These are phyloP conservation scores for Sporopachydermia lactativora DNA, from an alignment of 805 yeast genomes.

Conservation along the genomic window DNA sequence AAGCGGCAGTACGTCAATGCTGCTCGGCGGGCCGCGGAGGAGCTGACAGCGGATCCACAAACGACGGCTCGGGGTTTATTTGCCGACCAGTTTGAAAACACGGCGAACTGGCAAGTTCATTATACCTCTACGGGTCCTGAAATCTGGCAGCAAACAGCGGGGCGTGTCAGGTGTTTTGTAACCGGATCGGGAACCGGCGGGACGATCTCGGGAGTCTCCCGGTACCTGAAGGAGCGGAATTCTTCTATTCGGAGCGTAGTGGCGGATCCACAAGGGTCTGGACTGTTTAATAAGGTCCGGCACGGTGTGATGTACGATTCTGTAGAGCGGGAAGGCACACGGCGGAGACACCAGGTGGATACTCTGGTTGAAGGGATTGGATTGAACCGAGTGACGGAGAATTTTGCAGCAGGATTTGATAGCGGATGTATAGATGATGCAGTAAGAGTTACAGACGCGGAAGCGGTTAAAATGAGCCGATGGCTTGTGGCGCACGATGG, in stretches of 20 bases:
- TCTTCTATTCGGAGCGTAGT: conserved; percentile 37
- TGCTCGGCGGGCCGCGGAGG: conserved; percentile 56
- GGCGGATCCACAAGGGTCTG: conserved; percentile 96
- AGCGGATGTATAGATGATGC: conserved; percentile 65
- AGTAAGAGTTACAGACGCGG: conserved; percentile 60
- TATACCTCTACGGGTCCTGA: conserved; percentile 85
- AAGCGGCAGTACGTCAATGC: conserved; percentile 85
- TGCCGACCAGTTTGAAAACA: conserved; percentile 94
- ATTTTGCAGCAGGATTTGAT: conserved; percentile 46
- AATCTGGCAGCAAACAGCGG: conserved; percentile 56
- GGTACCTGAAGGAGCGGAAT: conserved; percentile 44
- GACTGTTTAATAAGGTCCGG: conserved; percentile 72
- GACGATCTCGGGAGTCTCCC: conserved; percentile 85
- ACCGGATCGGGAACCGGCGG: conserved; percentile 97
- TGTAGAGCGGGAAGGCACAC: conserved; percentile 82
- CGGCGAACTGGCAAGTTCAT: conserved; percentile 78
- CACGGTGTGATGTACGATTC: conserved; percentile 88
- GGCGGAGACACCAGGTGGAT: conserved; percentile 93
- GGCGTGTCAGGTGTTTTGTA: conserved; percentile 58
- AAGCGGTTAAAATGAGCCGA: conserved; percentile 84
- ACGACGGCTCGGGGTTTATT: conserved; percentile 49
- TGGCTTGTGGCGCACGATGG: conserved; percentile 75
- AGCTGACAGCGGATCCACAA: conserved; percentile 19
- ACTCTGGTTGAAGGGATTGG: conserved; percentile 93
- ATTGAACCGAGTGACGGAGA: conserved; percentile 70